phyloP scores from a whole-genome alignment of 1,284 basidiomycete species.

The Schizopora paradoxa region DNA sequence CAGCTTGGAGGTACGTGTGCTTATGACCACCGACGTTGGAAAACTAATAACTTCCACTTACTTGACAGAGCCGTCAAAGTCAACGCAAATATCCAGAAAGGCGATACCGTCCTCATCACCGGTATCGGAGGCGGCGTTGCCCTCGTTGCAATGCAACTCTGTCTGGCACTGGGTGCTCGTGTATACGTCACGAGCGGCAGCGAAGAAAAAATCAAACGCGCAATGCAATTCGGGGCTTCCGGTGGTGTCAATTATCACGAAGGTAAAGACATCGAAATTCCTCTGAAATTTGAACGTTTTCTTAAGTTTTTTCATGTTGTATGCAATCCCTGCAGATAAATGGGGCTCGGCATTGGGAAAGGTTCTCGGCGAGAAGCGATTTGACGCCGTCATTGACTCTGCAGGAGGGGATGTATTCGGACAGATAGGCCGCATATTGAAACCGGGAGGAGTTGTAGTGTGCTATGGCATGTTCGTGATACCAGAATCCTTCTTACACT shows the following conservation, averaged over 20 bases:
- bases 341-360: slow-evolving; percentile 59
- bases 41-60: background rate
- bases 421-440: slow-evolving; percentile 56
- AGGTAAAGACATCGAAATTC: slow-evolving; percentile 34
- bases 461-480: slow-evolving; percentile 70
- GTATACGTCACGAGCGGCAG: slow-evolving; percentile 82
- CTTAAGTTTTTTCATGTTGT: background rate
- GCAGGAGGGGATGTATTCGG: slow-evolving; percentile 73
- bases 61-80: slow-evolving; percentile 58
- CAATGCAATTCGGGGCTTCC: slow-evolving; percentile 66
- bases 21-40: background rate
- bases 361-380: slow-evolving; percentile 39
- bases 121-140: slow-evolving; percentile 84
- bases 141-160: slow-evolving; percentile 70
- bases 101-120: slow-evolving; percentile 75
- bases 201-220: slow-evolving; percentile 65
- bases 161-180: slow-evolving; percentile 69
- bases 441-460: slow-evolving; percentile 67
- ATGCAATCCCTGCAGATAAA: slow-evolving; percentile 35
- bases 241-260: slow-evolving; percentile 75
- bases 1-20: slow-evolving; percentile 68
- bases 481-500: slow-evolving; percentile 13
- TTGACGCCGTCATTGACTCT: slow-evolving; percentile 78
- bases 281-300: slow-evolving; percentile 6
- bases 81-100: slow-evolving; percentile 57